Evolutionary conservation across 2,329 filamentous ascomycete genomes (phyloP).

Genomic region (Trichoderma sp.): DNA sequence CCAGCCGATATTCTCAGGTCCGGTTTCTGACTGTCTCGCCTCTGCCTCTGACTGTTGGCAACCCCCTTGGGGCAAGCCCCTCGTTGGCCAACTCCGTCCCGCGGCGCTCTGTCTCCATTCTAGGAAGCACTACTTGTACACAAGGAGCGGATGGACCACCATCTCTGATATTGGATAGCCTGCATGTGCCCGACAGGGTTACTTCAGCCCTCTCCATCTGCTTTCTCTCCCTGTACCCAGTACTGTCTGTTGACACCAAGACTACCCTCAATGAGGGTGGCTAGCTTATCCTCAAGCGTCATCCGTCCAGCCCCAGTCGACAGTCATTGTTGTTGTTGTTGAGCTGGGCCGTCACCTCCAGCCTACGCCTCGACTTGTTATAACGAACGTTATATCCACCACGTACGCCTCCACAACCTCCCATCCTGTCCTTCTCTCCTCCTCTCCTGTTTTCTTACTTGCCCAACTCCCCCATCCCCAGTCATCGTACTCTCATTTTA

Average conservation of each 20-base stretch:
- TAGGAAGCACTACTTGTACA: conserved; percentile 18
- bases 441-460: conserved; percentile 6
- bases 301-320: conserved; percentile 42
- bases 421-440: conserved; percentile 9
- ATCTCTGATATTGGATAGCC: conserved; percentile 19
- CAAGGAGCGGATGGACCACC: conserved; percentile 16
- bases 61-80: not conserved
- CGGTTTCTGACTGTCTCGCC: conserved; percentile 17
- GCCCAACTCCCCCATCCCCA: conserved; percentile 5
- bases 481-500: conserved; percentile 19
- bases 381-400: conserved; percentile 37
- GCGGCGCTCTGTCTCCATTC: conserved; percentile 18
- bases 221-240: conserved; percentile 27
- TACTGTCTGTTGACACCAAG: conserved; percentile 30
- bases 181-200: conserved; percentile 21
- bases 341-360: conserved; percentile 48
- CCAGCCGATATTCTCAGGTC: conserved; percentile 17
- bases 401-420: conserved; percentile 25
- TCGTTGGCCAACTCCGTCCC: conserved; percentile 19
- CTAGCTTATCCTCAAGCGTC: conserved; percentile 42
- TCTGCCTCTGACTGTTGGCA: conserved; percentile 9
- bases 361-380: conserved; percentile 33
- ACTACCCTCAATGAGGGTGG: conserved; percentile 47
- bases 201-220: conserved; percentile 32
- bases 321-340: conserved; percentile 36